Evolutionary conservation across 106 monocot genomes (phyloP).

Genomic region (Dioscorea zingiberensis): DNA sequence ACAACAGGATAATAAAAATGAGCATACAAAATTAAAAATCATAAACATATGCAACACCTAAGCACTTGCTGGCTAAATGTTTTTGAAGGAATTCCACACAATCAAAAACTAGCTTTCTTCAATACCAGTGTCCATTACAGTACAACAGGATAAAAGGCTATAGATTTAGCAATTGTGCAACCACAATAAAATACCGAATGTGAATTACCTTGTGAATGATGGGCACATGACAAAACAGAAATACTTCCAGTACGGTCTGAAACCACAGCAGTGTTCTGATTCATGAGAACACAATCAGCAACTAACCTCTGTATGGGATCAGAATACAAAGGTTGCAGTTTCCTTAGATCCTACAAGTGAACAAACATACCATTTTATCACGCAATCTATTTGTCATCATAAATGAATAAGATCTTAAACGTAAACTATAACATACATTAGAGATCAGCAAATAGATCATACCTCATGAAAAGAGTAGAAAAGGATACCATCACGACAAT

Average conservation of each 20-base stretch:
- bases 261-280: slow-evolving; percentile 62
- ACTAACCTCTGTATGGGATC: slow-evolving; percentile 84
- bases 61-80: too few species aligned
- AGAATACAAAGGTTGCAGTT: slow-evolving; percentile 69
- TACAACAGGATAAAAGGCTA: too few species aligned
- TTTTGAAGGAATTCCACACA: too few species aligned
- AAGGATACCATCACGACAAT: slow-evolving; percentile 98
- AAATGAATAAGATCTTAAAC: neutral
- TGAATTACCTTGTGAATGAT: slow-evolving; percentile 61
- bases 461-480: slow-evolving; percentile 88
- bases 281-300: slow-evolving; percentile 79
- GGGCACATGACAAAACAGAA: slow-evolving; percentile 57
- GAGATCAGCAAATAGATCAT: neutral
- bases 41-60: too few species aligned
- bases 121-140: too few species aligned
- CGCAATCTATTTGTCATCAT: neutral
- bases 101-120: too few species aligned
- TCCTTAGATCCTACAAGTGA: slow-evolving; percentile 52
- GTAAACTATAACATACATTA: too few species aligned
- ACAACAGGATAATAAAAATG: too few species aligned
- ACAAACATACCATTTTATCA: neutral
- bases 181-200: too few species aligned
- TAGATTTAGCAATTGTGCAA: too few species aligned
- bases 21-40: too few species aligned
- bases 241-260: slow-evolving; percentile 82